Evolutionary conservation across 352 stramenopile species (phyloP).

Genomic region (Phytophthora agathidicida): DNA sequence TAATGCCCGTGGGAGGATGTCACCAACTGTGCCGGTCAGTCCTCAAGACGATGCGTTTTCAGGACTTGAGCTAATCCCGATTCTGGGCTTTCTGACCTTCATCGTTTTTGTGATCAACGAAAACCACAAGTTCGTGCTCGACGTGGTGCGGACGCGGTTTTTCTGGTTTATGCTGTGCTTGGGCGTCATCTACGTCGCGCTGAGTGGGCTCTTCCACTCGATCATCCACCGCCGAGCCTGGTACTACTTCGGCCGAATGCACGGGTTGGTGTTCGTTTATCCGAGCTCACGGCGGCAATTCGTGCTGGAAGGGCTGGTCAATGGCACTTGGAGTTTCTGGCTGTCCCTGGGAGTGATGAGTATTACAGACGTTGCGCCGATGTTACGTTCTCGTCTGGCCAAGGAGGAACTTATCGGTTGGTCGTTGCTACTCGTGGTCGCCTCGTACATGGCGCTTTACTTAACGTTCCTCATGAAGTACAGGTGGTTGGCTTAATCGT

Average conservation of each 20-base stretch:
- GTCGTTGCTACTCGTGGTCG: slow-evolving; percentile 46
- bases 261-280: slow-evolving; percentile 68
- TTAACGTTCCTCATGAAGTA: slow-evolving; percentile 69
- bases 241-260: slow-evolving; percentile 60
- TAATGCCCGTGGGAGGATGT: slow-evolving; percentile 19
- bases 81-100: slow-evolving; percentile 42
- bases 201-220: slow-evolving; percentile 67
- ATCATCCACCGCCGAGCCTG: slow-evolving; percentile 57
- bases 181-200: slow-evolving; percentile 58
- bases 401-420: slow-evolving; percentile 57
- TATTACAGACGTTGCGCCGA: slow-evolving; percentile 51
- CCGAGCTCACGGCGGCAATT: slow-evolving; percentile 71
- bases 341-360: slow-evolving; percentile 58
- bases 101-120: slow-evolving; percentile 45
- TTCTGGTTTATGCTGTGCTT: slow-evolving; percentile 66
- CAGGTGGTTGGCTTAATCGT: slow-evolving; percentile 54
- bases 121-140: slow-evolving; percentile 43
- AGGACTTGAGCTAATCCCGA: slow-evolving; percentile 45
- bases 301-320: slow-evolving; percentile 62
- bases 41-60: slow-evolving; percentile 19
- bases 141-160: slow-evolving; percentile 41
- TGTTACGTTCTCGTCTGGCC: slow-evolving; percentile 31
- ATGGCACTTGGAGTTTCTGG: slow-evolving; percentile 69
- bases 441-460: slow-evolving; percentile 56
- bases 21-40: slow-evolving; percentile 11